phyloP scores from a whole-genome alignment of 108 stramenopile species.

The Skeletonema marinoi region DNA sequence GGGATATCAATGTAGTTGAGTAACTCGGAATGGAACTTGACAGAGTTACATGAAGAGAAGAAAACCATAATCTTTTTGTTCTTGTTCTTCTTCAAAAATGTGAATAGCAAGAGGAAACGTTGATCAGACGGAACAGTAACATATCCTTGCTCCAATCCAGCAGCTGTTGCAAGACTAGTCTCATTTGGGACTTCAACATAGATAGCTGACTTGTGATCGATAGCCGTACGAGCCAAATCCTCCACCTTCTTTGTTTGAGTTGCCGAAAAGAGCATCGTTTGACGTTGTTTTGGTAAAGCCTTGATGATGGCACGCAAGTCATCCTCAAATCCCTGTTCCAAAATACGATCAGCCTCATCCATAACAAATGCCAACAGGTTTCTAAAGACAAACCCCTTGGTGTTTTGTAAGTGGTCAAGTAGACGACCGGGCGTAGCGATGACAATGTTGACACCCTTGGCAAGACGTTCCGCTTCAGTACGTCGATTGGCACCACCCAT shows the following conservation, averaged over 20 bases:
- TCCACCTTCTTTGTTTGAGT: constrained; percentile 99
- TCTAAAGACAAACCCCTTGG: constrained; percentile 54
- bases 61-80: constrained; percentile 99
- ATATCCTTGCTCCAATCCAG: constrained; percentile 96
- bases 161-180: constrained; percentile 86
- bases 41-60: constrained; percentile 98
- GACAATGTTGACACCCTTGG: constrained; percentile 96
- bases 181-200: constrained; percentile 95
- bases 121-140: constrained; percentile 97
- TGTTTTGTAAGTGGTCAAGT: constrained; percentile 98
- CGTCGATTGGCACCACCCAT: constrained; percentile 97
- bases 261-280: constrained; percentile 98
- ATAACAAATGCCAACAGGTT: constrained; percentile 89
- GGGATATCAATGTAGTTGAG: constrained; percentile 98
- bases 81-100: constrained; percentile 99
- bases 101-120: constrained; percentile 96
- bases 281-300: constrained; percentile 93
- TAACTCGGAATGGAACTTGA: constrained; percentile 98
- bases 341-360: constrained; percentile 99
- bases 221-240: constrained; percentile 93
- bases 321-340: constrained; percentile 99
- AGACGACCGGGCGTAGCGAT: constrained; percentile 98
- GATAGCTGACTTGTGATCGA: constrained; percentile 87
- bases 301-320: constrained; percentile 97
- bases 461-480: constrained; percentile 96